Base-by-base conservation (phyloP, 1,284 basidiomycete species). In the Naganishia liquefaciens region DNA sequence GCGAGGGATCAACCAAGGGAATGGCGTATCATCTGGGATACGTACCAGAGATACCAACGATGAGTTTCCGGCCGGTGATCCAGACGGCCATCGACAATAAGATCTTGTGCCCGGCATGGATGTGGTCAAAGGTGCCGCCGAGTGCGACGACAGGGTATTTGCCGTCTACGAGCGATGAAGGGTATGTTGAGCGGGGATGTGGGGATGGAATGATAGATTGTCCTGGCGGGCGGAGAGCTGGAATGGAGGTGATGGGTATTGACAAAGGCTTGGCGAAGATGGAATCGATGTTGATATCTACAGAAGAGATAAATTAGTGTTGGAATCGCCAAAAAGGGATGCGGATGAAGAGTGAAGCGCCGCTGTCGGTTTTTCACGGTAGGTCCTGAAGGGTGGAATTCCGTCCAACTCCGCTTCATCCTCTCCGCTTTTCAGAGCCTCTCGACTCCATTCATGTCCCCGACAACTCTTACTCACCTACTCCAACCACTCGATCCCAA, bases 31-130 rank as follows among this genome's bases (percentile, higher is more conserved):
- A 4, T 42, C 1, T 6, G 27, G 19, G 44, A 43, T 17, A 69
- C 82, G 70, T 67, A 89, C 90, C 88, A 57, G 90, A 90, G 42
- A 99, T 82, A 5, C 96, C 96, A 62, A 96, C 86, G 68, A 99
- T 91, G 72, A 99, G 79, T 76, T 91, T 92, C 69, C 84, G 78
- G 52, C 80, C 78, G 0, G 92, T 83, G 65, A 97, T 85, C 82
- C 90, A 92, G 1, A 89, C 86, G 9, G 86, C 88, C 86, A 96
- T 92, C 71, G 91, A 91, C 5, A 99, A 84, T 42, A 99, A 84
- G 66, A 99, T 94, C 80, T 98, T 98, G 82, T 99, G 95, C 0
- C 95, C 95, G 1, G 93, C 87, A 76, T 99, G 95, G 19, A 99
- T 84, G 75, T 99, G 96, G 78, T 99, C 95, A 76, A 99, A 99